Evolutionary conservation across 495 filamentous ascomycete genomes (phyloP), one percentile per base, ranked within the genome.

Genomic region (Annulohypoxylon moriforme): DNA sequence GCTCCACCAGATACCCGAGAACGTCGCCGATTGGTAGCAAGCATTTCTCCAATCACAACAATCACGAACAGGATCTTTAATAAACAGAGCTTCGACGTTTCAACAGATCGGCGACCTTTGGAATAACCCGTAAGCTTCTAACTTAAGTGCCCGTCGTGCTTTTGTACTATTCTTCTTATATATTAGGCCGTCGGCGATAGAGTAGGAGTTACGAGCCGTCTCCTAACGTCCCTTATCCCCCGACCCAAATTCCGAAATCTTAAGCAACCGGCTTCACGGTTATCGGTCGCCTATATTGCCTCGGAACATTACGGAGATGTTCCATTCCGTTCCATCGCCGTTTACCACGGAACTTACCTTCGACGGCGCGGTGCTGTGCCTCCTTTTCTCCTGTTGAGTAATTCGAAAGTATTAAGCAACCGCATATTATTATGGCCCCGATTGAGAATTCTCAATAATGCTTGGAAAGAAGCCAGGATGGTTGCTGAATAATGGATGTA

Each of bases 401-500:
- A 52, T 7, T 14, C 9, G 13, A 25, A n/a, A 1, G 4, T 36
- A 36, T 13, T 29, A 56, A 2, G n/a, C 36, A 29, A 56, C 29
- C 14, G 18, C 27, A 34, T 56, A 36, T 36, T 20, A 34, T 36
- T 56, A 18, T 18, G 27, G 33, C 46, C 2, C 20, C 27, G 33
- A 14, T 6, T 18, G 14, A 31, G 25, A 25, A 9, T 33, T 22
- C 5, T n/a, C 25, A 16, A 20, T 44, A 33, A 55, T 16, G 27
- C 13, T n/a, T 33, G 3, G 14, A 57, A 57, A 38, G 29, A 7
- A 14, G 47, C 22, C 22, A 25, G 24, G 27, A n/a, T 29, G 40
- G 40, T 11, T 11, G 42, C 27, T 61, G 27, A 61, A 13, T 61
- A 53, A 55, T 53, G 40, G 49, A 33, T 67, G 44, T 11, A 59